Percentiles rank a stretch among this genome's conserved stretches.
These are phyloP conservation scores for Psidium guajava DNA, from an alignment of 345 rosid species.

Conservation along the genomic window DNA sequence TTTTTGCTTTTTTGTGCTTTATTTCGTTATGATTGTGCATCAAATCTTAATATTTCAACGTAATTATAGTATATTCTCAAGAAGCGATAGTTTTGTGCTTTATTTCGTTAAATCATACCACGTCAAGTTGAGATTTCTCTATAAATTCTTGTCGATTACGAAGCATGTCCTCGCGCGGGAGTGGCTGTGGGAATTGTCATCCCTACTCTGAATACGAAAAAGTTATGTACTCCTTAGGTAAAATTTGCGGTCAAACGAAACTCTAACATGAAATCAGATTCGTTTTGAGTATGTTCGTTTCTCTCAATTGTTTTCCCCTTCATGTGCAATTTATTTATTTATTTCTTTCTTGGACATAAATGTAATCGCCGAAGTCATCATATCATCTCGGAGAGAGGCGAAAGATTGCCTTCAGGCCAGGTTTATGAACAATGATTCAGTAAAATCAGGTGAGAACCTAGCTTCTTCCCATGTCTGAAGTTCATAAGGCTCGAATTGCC, in stretches of 20 bases:
- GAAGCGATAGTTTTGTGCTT: background rate
- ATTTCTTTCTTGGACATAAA: background rate
- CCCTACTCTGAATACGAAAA: too few species aligned
- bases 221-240: too few species aligned
- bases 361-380: background rate
- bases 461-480: background rate
- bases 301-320: too few species aligned
- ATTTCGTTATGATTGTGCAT: too few species aligned
- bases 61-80: too few species aligned
- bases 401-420: too few species aligned
- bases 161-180: too few species aligned
- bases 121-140: background rate
- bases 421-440: background rate
- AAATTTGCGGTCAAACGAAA: too few species aligned
- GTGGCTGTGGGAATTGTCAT: too few species aligned
- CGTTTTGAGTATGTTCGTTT: background rate
- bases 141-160: too few species aligned
- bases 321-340: background rate
- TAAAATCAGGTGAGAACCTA: background rate
- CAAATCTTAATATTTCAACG: too few species aligned
- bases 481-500: background rate
- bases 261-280: background rate
- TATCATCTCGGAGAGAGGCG: background rate
- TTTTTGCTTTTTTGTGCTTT: too few species aligned
- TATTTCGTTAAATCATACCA: background rate